phyloP scores from a whole-genome alignment of 169 alveolate species.

The Pseudocohnilembus persalinus region DNA sequence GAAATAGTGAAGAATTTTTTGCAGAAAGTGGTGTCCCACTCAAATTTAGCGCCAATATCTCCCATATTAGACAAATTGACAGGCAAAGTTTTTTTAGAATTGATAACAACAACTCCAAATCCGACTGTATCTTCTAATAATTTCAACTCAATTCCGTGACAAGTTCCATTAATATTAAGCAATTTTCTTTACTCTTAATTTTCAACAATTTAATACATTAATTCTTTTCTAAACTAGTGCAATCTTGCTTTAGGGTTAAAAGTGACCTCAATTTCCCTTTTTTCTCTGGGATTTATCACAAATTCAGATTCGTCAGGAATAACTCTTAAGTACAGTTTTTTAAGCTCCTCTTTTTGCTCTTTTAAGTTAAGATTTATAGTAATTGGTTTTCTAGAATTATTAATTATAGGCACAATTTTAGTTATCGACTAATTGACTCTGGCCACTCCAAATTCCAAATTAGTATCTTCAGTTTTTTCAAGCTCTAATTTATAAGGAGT shows the following conservation, averaged over 20 bases:
- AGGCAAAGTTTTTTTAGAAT: slow-evolving; percentile 71
- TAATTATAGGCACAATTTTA: slow-evolving; percentile 71
- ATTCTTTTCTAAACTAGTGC: slow-evolving; percentile 79
- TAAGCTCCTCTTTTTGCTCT: slow-evolving; percentile 57
- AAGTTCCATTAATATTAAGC: slow-evolving; percentile 81
- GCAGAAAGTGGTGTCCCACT: slow-evolving; percentile 75
- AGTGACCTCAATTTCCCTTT: slow-evolving; percentile 77
- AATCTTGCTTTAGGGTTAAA: slow-evolving; percentile 84
- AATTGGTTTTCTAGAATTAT: slow-evolving; percentile 67
- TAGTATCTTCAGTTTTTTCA: slow-evolving; percentile 81
- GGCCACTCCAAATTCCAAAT: slow-evolving; percentile 82
- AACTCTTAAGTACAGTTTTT: slow-evolving; percentile 46
- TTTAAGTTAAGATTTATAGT: slow-evolving; percentile 49
- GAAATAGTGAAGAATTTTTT: slow-evolving; percentile 65
- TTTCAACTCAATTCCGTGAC: slow-evolving; percentile 90
- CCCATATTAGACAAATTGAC: slow-evolving; percentile 84
- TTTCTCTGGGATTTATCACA: slow-evolving; percentile 80
- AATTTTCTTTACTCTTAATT: slow-evolving; percentile 81
- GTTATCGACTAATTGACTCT: slow-evolving; percentile 77
- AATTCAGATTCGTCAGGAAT: slow-evolving; percentile 62
- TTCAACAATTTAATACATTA: slow-evolving; percentile 68
- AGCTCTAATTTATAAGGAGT: slow-evolving; percentile 86
- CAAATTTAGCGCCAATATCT: slow-evolving; percentile 83
- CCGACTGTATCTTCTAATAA: slow-evolving; percentile 86
- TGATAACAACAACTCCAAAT: slow-evolving; percentile 86